A percentile compares a stretch with the other conserved stretches of the same genome.
Evolutionary conservation across 2,329 filamentous ascomycete genomes (phyloP).

Genomic region (Trichophaea hybrida): DNA sequence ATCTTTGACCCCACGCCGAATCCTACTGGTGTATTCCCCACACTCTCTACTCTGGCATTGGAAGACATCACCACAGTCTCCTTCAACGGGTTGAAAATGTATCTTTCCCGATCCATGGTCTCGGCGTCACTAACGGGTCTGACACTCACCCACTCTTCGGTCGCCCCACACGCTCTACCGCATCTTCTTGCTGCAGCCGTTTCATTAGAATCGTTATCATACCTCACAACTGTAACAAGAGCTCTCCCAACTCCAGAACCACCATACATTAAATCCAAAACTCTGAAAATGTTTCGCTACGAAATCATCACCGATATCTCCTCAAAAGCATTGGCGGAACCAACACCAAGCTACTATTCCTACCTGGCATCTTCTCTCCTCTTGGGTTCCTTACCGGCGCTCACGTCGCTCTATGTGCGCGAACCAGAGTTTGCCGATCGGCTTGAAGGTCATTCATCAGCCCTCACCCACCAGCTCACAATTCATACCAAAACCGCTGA

Average conservation of each 20-base stretch:
- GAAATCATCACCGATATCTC: constrained; percentile 55
- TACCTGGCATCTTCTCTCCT: constrained; percentile 77
- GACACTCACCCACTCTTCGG: constrained; percentile 38
- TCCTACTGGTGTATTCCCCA: constrained; percentile 40
- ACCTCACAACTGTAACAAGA: constrained; percentile 42
- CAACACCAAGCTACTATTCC: constrained; percentile 55
- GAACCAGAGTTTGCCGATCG: constrained; percentile 71
- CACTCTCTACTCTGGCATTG: constrained; percentile 55
- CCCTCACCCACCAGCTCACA: constrained; percentile 38
- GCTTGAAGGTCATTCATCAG: constrained; percentile 38
- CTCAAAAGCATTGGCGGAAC: constrained; percentile 30
- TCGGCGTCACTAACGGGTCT: constrained; percentile 45
- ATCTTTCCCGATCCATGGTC: constrained; percentile 37
- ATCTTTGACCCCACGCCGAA: constrained; percentile 54
- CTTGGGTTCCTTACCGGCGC: constrained; percentile 55
- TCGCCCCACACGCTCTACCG: constrained; percentile 33
- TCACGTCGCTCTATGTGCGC: constrained; percentile 69
- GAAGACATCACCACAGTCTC: constrained; percentile 51
- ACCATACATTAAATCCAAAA: constrained; percentile 52
- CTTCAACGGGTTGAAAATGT: constrained; percentile 53
- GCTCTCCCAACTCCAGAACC: constrained; percentile 43
- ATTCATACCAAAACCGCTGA: constrained; percentile 20
- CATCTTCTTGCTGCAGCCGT: constrained; percentile 30
- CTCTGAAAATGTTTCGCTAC: constrained; percentile 60
- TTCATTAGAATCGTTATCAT: constrained; percentile 36